Percentiles rank a stretch among this genome's conserved stretches.
phyloP scores from a whole-genome alignment of 163 green algal genomes.

The Coccomyxa subellipsoidea region DNA sequence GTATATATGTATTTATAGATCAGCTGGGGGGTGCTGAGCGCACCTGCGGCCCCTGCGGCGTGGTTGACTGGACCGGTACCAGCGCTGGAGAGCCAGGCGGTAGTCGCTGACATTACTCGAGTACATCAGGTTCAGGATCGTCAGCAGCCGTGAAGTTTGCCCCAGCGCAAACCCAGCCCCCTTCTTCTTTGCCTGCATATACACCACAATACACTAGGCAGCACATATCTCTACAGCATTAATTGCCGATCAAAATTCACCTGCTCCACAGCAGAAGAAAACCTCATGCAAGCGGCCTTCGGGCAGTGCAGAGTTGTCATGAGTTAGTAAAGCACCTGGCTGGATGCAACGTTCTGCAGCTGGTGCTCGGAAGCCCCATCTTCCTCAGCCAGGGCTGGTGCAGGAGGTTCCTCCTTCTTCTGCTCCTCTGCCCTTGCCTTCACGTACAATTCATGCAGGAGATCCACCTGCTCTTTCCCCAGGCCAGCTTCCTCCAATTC shows the following conservation, averaged over 20 bases:
- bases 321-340: neutral
- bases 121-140: constrained; percentile 71
- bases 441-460: constrained; percentile 45
- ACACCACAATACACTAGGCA: no score
- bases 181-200: constrained; percentile 10
- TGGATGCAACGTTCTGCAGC: no score
- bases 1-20: no score
- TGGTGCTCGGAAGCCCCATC: neutral
- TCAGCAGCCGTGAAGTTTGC: constrained; percentile 61
- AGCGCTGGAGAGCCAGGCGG: constrained; percentile 50
- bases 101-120: constrained; percentile 39
- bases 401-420: constrained; percentile 1
- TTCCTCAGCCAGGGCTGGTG: constrained; percentile 9
- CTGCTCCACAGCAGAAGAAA: no score
- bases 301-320: no score
- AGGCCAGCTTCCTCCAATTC: constrained; percentile 47
- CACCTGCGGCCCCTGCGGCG: constrained; percentile 10
- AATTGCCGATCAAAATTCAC: no score
- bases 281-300: no score
- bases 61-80: constrained; percentile 21
- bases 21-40: neutral
- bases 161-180: constrained; percentile 54
- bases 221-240: neutral
- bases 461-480: constrained; percentile 23
- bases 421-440: constrained; percentile 46